Conservation (phyloP, 106 monocot genomes). For the Xerophyta viscosa region DNA sequence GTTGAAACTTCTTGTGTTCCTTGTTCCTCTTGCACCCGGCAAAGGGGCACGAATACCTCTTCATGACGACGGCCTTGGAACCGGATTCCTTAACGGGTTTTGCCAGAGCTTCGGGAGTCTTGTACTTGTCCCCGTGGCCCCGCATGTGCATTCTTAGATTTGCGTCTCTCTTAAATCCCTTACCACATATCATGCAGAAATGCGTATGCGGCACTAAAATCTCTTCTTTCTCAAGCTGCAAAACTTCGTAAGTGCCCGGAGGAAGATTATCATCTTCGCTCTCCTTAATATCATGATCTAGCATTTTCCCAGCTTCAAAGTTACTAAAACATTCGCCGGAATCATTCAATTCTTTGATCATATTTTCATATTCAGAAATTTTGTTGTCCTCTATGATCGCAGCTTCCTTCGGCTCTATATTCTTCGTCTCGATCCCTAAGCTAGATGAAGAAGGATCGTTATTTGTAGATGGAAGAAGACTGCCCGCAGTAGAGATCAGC, state of each 20-base stretch:
- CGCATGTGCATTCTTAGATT: constrained; percentile 98
- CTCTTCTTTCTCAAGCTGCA: constrained; percentile 87
- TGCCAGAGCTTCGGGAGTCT: constrained; percentile 70
- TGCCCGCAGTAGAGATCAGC: constrained; percentile 60
- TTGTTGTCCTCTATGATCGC: constrained; percentile 2
- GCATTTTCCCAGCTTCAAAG: no score
- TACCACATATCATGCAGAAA: constrained; percentile 83
- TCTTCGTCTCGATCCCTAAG: constrained; percentile 8
- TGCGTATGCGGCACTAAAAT: constrained; percentile 89
- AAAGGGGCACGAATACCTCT: constrained; percentile 85
- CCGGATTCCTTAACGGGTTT: constrained; percentile 58
- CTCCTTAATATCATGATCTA: constrained; percentile 37
- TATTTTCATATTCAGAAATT: constrained; percentile 22
- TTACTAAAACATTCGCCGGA: no score
- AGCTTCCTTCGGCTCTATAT: not conserved
- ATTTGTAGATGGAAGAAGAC: constrained; percentile 70
- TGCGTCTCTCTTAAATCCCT: constrained; percentile 92
- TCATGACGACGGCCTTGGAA: constrained; percentile 27
- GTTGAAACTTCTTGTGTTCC: constrained; percentile 90
- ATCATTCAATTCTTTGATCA: constrained; percentile 4
- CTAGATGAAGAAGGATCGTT: constrained; percentile 16
- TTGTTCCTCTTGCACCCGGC: constrained; percentile 88
- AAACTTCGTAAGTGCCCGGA: constrained; percentile 62
- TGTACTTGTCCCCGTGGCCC: constrained; percentile 96
- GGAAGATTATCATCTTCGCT: constrained; percentile 52